Evolutionary conservation across 2,329 filamentous ascomycete species (phyloP), one percentile per base, ranked within the genome.

Genomic region (Hypomyces rosellus): DNA sequence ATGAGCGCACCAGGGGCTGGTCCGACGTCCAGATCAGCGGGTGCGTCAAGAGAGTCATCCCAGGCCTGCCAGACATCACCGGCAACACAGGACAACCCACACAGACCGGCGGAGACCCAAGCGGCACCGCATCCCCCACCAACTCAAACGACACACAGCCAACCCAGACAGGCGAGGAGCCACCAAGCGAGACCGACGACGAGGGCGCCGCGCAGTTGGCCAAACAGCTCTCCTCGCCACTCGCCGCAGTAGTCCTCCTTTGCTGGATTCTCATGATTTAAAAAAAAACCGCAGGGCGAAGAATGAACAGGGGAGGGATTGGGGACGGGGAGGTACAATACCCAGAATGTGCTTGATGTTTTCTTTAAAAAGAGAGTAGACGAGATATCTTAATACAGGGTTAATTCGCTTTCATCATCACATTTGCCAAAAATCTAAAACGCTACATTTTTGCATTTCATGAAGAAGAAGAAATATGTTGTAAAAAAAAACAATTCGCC

Each of bases 1-100:
- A 58, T 39, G 59, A 63, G 45, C 49, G 56, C 37, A 59, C 59
- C 1, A 51, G 50, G 14, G 58, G 58, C n/a, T 68, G 64, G 64
- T 56, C 60, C 49, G 59, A 61, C 38, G 57, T 68, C 37, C 49
- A 57, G 14, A 55, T 67, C 52, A 48, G 55, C 3, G 64, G 63
- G 2, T 64, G 64, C 43, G 49, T 58, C 54, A 55, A 54, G 43
- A 55, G 57, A 34, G 43, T 49, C 12, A 42, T 41, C n/a, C 53
- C 53, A 3, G 56, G 55, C 12, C 34, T 18, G 20, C 51, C 48
- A 3, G 20, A 25, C 18, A 22, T 45, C 4, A 34, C 45, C n/a
- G 22, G 45, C 34, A 8, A 34, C 12, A 11, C 45, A 4, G 42
- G 42, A 20, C 12, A 13, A 6, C 40, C 40, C 16, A 42, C 37